Conservation (phyloP, 257 asterid genomes). For the Vinca minor region DNA sequence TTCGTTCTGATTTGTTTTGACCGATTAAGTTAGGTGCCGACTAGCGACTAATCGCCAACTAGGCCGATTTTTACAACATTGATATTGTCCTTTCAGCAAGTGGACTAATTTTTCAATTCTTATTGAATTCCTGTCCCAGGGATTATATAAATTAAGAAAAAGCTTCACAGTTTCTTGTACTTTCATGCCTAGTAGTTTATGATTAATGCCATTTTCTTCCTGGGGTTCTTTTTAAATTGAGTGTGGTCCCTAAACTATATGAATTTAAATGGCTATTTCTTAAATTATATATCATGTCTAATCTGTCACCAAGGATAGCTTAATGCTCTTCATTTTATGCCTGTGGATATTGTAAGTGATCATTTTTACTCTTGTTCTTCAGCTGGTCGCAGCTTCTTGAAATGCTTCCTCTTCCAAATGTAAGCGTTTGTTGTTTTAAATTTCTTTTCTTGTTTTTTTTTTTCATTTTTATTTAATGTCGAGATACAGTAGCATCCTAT, state of each 20-base stretch:
- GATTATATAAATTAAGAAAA: neutral
- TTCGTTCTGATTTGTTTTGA: neutral
- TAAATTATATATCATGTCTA: neutral
- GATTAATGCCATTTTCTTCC: constrained; percentile 10
- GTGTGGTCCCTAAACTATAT: constrained; percentile 30
- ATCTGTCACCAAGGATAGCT: neutral
- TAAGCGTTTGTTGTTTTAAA: constrained; percentile 19
- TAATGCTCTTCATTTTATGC: neutral
- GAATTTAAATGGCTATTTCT: neutral
- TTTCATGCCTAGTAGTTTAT: constrained; percentile 5
- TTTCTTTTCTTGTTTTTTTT: neutral
- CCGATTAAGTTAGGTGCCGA: too few species aligned
- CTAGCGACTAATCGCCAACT: too few species aligned
- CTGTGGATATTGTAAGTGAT: constrained; percentile 11
- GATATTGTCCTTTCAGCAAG: constrained; percentile 15
- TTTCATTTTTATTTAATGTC: neutral
- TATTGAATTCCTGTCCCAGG: constrained; percentile 1
- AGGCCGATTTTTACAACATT: too few species aligned
- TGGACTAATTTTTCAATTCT: constrained; percentile 7
- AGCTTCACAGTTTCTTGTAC: neutral
- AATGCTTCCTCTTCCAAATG: constrained; percentile 63
- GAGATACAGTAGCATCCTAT: too few species aligned
- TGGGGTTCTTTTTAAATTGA: constrained; percentile 5
- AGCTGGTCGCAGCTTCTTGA: constrained; percentile 76
- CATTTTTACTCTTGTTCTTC: constrained; percentile 18